Evolutionary conservation across 2,329 filamentous ascomycete species (phyloP), one percentile per base, ranked within the genome.

Genomic region (Talaromyces sp.): DNA sequence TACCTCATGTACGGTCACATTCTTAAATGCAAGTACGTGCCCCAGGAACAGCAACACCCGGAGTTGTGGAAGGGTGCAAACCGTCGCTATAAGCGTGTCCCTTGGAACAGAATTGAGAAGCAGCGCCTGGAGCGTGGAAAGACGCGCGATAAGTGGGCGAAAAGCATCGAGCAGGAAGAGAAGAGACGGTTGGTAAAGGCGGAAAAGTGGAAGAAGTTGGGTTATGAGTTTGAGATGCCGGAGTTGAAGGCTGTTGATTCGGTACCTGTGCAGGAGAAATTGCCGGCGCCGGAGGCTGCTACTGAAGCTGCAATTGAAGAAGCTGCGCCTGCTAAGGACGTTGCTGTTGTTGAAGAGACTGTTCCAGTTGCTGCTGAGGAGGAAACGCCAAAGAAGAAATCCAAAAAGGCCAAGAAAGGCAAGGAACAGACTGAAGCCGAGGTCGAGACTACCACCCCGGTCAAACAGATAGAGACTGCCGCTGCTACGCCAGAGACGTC

Each of bases 1-100:
- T 99, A 99, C 79, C 87, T 98, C 45, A 85, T 99, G 74, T 98
- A 97, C 77, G 92, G 92, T 6, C 94, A 97, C 76, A 90, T 98
- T 67, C 83, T 99, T 71, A 94, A 96, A 79, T 94, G 93, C 79
- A 91, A 92, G 75, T 82, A 88, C 27, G 85, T 97, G 3, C 87
- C 91, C 3, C 82, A 87, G 65, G 91, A 91, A 67, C 88, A 93
- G 74, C 82, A 97, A 50, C 92, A 96, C 75, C 84, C 88, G 27
- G 85, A 92, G 67, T 82, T 97, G 62, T 98, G 93, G 87, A 93
- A 95, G 81, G 93, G 93, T 43, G 92, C 93, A 72, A 94, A 96
- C 78, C 88, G 87, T 73, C 90, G 93, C 64, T 97, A 95, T 84
- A 96, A 96, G 84, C 85, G 85, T 68, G 88, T 94, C 13, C 94